Base-by-base conservation (phyloP, 2,329 filamentous ascomycete genomes). In the Fusarium sp. region DNA sequence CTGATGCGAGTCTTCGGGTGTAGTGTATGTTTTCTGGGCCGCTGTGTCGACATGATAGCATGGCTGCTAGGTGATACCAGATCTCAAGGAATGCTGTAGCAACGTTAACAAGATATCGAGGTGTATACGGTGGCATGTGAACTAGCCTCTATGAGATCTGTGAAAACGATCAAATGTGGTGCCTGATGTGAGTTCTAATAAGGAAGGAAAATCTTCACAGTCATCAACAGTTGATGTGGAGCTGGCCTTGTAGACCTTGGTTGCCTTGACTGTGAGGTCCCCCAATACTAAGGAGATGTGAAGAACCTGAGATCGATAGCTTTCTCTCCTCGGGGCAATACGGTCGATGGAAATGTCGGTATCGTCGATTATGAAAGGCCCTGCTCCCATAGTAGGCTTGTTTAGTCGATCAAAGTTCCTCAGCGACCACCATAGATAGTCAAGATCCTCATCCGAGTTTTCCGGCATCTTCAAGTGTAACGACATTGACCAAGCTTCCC, bases 401-500 rank as follows among this genome's bases (percentile, higher is more conserved):
- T 71, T 71, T 3, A 71, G 22, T 16, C 69, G 58, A 35, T 71
- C 69, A 18, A 71, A 61, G 24, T 71, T 71, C 29, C 66, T 58
- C 1, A 71, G 45, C 1, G 66, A 59, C 69, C 66, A 71, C 69
- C 69, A 71, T 4, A 71, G 18, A 35, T 37, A 40, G 14, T 71
- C 69, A 13, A 62, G 65, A 38, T 70, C 60, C 6, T 67, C 57
- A 11, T 70, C 68, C 2, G 42, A 24, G 35, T 68, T 70, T 1
- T 52, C 61, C 2, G 34, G 24, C 4, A 70, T 38, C n/a, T 38
- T 62, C n/a, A 62, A 31, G 6, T 70, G 68, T 9, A 70, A 42
- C 10, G 68, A 68, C 29, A 70, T 27, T 2, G 76, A 74, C 77
- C 77, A 79, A 1, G 75, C 76, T 11, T 77, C 73, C n/a, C 69